Evolutionary conservation across 345 rosid genomes (phyloP).

Genomic region (Psidium friedrichsthalianum): DNA sequence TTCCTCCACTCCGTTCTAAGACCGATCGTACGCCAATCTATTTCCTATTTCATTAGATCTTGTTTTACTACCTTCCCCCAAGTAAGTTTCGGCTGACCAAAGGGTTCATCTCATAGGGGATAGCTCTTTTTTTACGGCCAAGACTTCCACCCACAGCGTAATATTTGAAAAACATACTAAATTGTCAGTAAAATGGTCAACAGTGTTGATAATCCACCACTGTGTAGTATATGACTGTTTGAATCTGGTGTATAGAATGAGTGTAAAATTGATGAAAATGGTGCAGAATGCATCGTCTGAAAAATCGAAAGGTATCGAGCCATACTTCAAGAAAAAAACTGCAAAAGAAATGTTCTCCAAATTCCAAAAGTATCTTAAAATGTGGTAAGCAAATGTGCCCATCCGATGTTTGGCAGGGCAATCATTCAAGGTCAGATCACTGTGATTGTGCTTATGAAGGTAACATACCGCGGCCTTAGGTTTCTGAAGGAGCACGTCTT

Average conservation of each 20-base stretch:
- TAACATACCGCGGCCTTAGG: conserved; percentile 91
- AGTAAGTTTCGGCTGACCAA: too few species aligned
- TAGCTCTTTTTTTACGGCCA: too few species aligned
- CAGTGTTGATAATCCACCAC: neutral
- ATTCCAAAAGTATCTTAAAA: neutral
- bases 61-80: too few species aligned
- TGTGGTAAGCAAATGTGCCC: neutral
- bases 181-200: neutral
- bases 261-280: neutral
- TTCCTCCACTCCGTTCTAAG: too few species aligned
- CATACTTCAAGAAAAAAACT: neutral
- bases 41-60: too few species aligned
- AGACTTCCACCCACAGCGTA: neutral
- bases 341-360: neutral
- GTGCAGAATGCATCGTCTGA: neutral
- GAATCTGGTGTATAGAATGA: neutral
- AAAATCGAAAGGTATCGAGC: neutral
- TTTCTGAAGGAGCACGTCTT: conserved; percentile 84
- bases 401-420: neutral
- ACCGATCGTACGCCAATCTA: too few species aligned
- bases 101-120: too few species aligned
- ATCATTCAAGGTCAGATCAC: neutral
- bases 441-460: neutral
- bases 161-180: neutral
- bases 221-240: neutral